Percentiles rank a stretch among this genome's conserved stretches.
Evolutionary conservation across 768 basidiomycete genomes (phyloP).

Genomic region (Clathrus columnatus): DNA sequence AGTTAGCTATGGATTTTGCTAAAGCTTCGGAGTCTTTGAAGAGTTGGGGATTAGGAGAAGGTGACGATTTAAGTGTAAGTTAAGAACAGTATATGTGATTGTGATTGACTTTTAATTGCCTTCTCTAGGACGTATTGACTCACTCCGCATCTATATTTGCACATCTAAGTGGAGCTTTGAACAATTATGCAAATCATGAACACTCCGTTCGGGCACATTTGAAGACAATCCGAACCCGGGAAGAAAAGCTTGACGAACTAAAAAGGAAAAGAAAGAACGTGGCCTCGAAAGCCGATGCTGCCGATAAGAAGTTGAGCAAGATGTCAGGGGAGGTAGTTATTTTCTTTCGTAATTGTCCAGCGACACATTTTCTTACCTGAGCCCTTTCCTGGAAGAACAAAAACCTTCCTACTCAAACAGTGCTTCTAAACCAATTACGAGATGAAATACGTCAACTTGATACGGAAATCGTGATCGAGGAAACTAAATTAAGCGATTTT

Average conservation of each 20-base stretch:
- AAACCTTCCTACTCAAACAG: conserved; percentile 65
- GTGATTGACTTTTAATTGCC: conserved; percentile 1
- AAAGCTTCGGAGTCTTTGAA: conserved; percentile 68
- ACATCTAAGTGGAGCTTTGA: conserved; percentile 59
- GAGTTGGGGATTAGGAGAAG: conserved; percentile 69
- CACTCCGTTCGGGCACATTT: conserved; percentile 59
- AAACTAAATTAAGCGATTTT: conserved; percentile 72
- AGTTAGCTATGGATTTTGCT: conserved; percentile 51
- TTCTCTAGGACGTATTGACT: conserved; percentile 58
- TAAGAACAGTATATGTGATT: background rate
- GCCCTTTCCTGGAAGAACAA: conserved; percentile 44
- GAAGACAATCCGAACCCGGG: conserved; percentile 75
- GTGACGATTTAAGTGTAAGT: conserved; percentile 71
- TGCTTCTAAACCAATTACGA: conserved; percentile 56
- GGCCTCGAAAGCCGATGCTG: conserved; percentile 63
- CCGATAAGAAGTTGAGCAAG: conserved; percentile 82
- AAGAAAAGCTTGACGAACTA: conserved; percentile 74
- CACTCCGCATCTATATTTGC: conserved; percentile 60
- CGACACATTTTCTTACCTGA: background rate
- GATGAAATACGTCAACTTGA: conserved; percentile 75
- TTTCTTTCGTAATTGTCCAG: background rate
- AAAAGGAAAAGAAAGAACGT: conserved; percentile 61
- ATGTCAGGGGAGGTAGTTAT: conserved; percentile 59
- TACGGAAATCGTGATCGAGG: conserved; percentile 74
- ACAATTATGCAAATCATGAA: conserved; percentile 63